Conservation (phyloP, 352 stramenopile species). For the Globisporangium barbulae region DNA sequence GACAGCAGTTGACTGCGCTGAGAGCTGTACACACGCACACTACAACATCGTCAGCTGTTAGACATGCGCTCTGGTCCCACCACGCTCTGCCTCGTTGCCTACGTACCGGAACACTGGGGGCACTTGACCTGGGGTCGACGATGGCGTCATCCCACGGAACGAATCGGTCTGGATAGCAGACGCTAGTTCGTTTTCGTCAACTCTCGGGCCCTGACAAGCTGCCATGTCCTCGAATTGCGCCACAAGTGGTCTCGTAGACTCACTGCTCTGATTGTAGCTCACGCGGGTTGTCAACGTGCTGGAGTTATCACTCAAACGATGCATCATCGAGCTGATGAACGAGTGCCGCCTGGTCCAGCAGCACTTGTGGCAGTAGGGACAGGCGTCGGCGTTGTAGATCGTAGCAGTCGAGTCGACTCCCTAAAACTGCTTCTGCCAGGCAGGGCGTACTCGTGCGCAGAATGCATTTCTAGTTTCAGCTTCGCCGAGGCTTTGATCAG, state of each 20-base stretch:
- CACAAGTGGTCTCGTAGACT: not conserved
- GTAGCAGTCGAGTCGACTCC: not conserved
- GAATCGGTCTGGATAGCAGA: not conserved
- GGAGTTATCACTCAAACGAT: not conserved
- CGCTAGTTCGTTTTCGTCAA: not conserved
- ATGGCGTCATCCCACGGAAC: slow-evolving; percentile 11
- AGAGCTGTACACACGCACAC: not conserved
- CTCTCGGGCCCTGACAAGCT: not conserved
- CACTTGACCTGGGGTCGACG: not conserved
- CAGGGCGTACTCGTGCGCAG: not conserved
- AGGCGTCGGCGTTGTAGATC: not conserved
- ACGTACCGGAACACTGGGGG: not conserved
- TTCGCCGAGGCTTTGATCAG: not conserved
- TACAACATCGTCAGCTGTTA: not conserved
- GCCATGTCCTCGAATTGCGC: not conserved
- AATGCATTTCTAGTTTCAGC: not conserved
- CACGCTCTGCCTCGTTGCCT: not conserved
- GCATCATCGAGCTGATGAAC: slow-evolving; percentile 6
- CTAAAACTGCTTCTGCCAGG: not conserved
- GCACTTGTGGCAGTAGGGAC: not conserved
- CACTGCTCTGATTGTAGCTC: not conserved
- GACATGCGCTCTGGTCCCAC: not conserved
- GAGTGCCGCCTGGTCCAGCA: not conserved
- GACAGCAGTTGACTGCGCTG: not conserved
- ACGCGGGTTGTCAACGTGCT: not conserved